These are phyloP conservation scores for Chaetomium olivaceum DNA, from an alignment of 2,329 filamentous ascomycete species.

Conservation along the genomic window DNA sequence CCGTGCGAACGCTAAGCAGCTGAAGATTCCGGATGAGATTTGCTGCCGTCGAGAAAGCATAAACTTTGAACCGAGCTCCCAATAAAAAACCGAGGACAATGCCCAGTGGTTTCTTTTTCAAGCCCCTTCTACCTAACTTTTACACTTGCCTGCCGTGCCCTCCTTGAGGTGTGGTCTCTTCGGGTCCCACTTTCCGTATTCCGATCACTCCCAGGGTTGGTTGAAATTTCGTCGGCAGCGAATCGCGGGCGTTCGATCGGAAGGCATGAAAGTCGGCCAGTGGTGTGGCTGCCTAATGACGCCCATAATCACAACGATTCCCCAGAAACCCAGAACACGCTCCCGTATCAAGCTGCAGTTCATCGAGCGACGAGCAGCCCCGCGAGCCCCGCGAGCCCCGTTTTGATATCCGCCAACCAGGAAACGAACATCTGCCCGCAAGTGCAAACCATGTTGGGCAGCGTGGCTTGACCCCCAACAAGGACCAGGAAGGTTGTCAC, in stretches of 20 bases:
- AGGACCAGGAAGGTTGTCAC: not conserved
- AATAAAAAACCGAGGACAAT: not conserved
- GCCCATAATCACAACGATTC: slow-evolving; percentile 12
- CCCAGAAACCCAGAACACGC: slow-evolving; percentile 3
- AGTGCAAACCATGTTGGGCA: slow-evolving; percentile 1
- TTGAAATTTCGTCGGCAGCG: slow-evolving; percentile 1
- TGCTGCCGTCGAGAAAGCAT: not conserved
- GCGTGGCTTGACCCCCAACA: slow-evolving; percentile 9
- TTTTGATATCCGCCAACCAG: slow-evolving; percentile 1
- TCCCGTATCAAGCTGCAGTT: not conserved
- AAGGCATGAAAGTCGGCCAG: slow-evolving; percentile 8
- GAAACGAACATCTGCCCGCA: not conserved
- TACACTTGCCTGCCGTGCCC: not conserved
- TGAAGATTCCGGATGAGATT: not conserved
- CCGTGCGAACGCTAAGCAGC: not conserved
- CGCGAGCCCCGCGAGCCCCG: not conserved
- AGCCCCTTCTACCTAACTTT: not conserved
- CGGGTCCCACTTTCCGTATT: not conserved
- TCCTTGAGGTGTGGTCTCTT: not conserved
- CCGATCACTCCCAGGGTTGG: not conserved
- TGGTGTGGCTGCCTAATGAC: slow-evolving; percentile 26
- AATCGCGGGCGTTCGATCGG: slow-evolving; percentile 1
- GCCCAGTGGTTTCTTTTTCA: not conserved
- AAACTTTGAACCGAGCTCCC: not conserved
- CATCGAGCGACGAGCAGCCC: no score